Base-by-base conservation (phyloP, 306 rosid species). In the Canavalia ensiformis region DNA sequence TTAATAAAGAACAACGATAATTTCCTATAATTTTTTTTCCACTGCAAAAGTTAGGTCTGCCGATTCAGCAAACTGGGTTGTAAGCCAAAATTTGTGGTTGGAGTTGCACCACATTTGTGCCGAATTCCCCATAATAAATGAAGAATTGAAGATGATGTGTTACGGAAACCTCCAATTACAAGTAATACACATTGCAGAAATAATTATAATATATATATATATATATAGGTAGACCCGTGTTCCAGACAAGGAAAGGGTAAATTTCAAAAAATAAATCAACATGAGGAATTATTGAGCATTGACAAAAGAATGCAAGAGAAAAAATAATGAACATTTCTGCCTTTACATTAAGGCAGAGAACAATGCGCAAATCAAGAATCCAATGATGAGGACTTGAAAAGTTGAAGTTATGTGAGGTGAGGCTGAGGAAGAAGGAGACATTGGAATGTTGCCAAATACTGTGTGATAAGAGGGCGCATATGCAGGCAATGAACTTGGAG, bases 391-490 rank as follows among this genome's bases (percentile, higher is more conserved):
- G 1, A 65, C 37, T 4, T 89, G 82, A 60, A 78, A 75, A 45
- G 37, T 29, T 66, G 83, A 64, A 50, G 73, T 67, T 30, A 50
- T 51, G 0, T 87, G 74, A 11, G 80, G 59, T 45, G 90, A 86
- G 49, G 10, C 6, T 73, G 87, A 78, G 1, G 72, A 75, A 66
- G 98, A 87, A 55, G 87, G 71, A 68, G 91, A 63, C 0, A 76
- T 7, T 4, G 97, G 99, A 77, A 95, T 95, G 78, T 86, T 67
- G 25, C 99, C 99, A 71, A 93, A 95, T 2, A 83, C 90, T 0
- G 87, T 88, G 13, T 89, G 91, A 79, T 92, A 95, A 25, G 99
- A 93, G 1, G 98, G 97, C 28, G 94, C 89, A n/a, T 60, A 25
- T 35, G 87, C 90, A 11, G 94, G 70, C 76, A 84, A 77, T 57